These are phyloP conservation scores for Heritiera littoralis DNA, from an alignment of 345 rosid species.

Conservation along the genomic window DNA sequence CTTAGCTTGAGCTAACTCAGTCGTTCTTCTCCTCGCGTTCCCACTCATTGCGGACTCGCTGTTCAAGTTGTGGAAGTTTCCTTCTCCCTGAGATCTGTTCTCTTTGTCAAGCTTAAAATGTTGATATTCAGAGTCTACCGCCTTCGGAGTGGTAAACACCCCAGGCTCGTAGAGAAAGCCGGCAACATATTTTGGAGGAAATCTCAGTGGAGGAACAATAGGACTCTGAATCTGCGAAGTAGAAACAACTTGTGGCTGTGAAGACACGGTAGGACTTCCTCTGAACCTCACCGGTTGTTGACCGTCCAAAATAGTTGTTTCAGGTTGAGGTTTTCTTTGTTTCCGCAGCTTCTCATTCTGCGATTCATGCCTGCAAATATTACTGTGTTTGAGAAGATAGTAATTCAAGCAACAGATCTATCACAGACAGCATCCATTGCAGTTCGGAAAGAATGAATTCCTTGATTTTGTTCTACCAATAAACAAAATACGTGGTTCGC, in stretches of 20 bases:
- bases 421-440: background rate
- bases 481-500: background rate
- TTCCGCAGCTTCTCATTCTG: background rate
- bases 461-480: no score
- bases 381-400: background rate
- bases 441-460: background rate
- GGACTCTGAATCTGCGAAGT: conserved; percentile 7
- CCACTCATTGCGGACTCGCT: background rate
- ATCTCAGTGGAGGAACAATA: conserved; percentile 27
- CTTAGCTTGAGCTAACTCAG: conserved; percentile 10
- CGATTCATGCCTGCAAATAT: conserved; percentile 17
- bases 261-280: background rate
- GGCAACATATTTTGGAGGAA: conserved; percentile 24
- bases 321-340: background rate
- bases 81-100: background rate
- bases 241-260: background rate
- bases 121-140: background rate
- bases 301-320: background rate
- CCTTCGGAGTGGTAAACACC: background rate
- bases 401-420: background rate
- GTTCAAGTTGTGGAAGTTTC: background rate
- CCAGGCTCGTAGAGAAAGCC: background rate
- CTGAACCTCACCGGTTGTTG: background rate
- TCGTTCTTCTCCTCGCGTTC: background rate
- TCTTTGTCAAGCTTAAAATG: conserved; percentile 9